Evolutionary conservation across 2,329 filamentous ascomycete genomes (phyloP).

Genomic region (Ambrosiella xylebori): DNA sequence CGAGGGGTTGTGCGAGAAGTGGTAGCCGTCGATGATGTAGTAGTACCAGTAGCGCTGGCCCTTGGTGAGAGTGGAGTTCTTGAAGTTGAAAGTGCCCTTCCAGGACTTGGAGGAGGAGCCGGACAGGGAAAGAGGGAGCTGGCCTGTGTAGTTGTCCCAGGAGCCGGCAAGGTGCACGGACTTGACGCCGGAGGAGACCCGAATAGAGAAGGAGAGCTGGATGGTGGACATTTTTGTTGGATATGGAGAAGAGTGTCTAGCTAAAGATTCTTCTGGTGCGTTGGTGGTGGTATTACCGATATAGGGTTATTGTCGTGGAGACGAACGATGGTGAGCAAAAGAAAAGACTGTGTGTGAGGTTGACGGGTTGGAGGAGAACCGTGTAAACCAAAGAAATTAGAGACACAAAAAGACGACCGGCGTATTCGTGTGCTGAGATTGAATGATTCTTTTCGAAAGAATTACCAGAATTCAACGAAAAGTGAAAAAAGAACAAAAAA

Average conservation of each 20-base stretch:
- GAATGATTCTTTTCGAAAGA: conserved; percentile 11
- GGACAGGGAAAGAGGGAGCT: conserved; percentile 88
- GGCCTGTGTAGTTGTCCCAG: conserved; percentile 92
- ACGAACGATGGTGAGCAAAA: neutral
- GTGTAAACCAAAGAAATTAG: conserved; percentile 14
- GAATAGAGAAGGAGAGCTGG: conserved; percentile 89
- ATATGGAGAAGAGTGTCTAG: conserved; percentile 5
- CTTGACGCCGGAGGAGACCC: conserved; percentile 92
- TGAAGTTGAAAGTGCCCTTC: conserved; percentile 94
- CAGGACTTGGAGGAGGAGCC: conserved; percentile 70
- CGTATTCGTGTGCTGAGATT: conserved; percentile 14
- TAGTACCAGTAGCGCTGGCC: conserved; percentile 99
- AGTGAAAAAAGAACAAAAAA: neutral
- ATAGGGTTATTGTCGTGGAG: conserved; percentile 13
- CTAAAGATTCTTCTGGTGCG: conserved; percentile 13
- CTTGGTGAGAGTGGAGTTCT: conserved; percentile 66
- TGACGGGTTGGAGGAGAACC: conserved; percentile 14
- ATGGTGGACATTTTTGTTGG: conserved; percentile 59
- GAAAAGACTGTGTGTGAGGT: neutral
- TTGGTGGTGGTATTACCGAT: conserved; percentile 19
- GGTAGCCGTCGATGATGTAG: conserved; percentile 99
- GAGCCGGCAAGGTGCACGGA: conserved; percentile 93
- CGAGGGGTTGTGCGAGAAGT: conserved; percentile 89
- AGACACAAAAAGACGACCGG: conserved; percentile 18
- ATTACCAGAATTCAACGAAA: conserved; percentile 12